Conservation (phyloP, 1,139 yeast genomes). For the Pichia sp. region DNA sequence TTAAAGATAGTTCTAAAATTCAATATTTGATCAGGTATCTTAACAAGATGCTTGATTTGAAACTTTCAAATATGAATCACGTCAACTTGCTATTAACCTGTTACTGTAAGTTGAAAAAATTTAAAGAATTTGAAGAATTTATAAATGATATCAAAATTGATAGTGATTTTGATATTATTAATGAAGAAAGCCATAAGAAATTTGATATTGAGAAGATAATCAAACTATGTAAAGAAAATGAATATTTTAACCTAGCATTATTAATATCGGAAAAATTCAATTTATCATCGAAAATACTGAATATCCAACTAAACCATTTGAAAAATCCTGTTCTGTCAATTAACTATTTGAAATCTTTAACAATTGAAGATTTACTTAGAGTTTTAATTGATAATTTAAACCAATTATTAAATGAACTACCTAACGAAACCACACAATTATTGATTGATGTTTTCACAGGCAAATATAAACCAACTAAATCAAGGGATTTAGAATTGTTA, state of each 20-base stretch:
- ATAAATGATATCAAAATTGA: slow-evolving; percentile 39
- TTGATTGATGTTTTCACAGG: slow-evolving; percentile 89
- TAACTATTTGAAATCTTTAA: slow-evolving; percentile 58
- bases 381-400: slow-evolving; percentile 55
- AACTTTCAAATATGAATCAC: slow-evolving; percentile 65
- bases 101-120: slow-evolving; percentile 69
- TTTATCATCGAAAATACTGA: slow-evolving; percentile 72
- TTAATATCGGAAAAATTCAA: slow-evolving; percentile 62
- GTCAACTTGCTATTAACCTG: slow-evolving; percentile 75
- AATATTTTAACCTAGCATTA: slow-evolving; percentile 64
- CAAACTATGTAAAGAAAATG: slow-evolving; percentile 70
- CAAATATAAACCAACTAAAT: slow-evolving; percentile 45
- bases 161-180: slow-evolving; percentile 30
- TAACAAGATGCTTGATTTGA: slow-evolving; percentile 45
- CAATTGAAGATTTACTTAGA: slow-evolving; percentile 72
- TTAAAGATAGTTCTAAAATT: slow-evolving; percentile 78
- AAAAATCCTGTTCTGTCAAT: slow-evolving; percentile 58
- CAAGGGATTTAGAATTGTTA: slow-evolving; percentile 3
- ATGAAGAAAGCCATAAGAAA: slow-evolving; percentile 29
- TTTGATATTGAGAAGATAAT: slow-evolving; percentile 71
- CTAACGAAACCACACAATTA: slow-evolving; percentile 76
- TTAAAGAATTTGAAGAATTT: slow-evolving; percentile 52
- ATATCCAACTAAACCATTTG: slow-evolving; percentile 64
- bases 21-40: slow-evolving; percentile 59
- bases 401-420: slow-evolving; percentile 55